These are phyloP conservation scores for Penicillium chermesinum DNA, from an alignment of 495 filamentous ascomycete species.

Conservation along the genomic window DNA sequence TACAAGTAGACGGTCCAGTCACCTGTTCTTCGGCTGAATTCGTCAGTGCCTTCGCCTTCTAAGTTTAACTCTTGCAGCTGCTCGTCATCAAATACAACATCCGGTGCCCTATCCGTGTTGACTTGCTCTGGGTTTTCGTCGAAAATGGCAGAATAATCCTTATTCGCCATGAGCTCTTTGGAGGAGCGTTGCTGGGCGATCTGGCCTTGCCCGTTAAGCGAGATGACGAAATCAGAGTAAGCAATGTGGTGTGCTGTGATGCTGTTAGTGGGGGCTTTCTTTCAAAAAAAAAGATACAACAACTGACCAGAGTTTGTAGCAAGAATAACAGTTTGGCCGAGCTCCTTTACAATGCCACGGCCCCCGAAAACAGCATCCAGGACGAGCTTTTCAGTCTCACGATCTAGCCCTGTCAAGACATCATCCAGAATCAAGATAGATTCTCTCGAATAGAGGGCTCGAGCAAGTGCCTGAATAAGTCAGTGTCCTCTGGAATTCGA, in stretches of 20 bases:
- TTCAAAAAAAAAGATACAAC: neutral
- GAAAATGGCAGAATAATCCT: constrained; percentile 6
- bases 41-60: constrained; percentile 9
- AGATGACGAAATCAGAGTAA: constrained; percentile 21
- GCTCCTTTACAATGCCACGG: constrained; percentile 22
- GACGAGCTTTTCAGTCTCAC: constrained; percentile 35
- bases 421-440: constrained; percentile 50
- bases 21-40: constrained; percentile 28
- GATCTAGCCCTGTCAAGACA: constrained; percentile 49
- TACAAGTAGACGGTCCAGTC: constrained; percentile 29
- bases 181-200: constrained; percentile 14
- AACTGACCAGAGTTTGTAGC: constrained; percentile 27
- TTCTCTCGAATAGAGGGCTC: constrained; percentile 51
- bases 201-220: constrained; percentile 8
- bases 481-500: neutral
- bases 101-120: constrained; percentile 5
- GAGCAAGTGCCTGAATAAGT: constrained; percentile 34
- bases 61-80: constrained; percentile 14
- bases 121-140: neutral
- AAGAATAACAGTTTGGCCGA: constrained; percentile 22
- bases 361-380: constrained; percentile 21
- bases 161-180: constrained; percentile 6
- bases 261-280: neutral
- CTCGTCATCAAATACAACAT: constrained; percentile 19
- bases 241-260: constrained; percentile 14